Base-by-base conservation (phyloP, 2,329 filamentous ascomycete genomes). In the Chalara sp. region DNA sequence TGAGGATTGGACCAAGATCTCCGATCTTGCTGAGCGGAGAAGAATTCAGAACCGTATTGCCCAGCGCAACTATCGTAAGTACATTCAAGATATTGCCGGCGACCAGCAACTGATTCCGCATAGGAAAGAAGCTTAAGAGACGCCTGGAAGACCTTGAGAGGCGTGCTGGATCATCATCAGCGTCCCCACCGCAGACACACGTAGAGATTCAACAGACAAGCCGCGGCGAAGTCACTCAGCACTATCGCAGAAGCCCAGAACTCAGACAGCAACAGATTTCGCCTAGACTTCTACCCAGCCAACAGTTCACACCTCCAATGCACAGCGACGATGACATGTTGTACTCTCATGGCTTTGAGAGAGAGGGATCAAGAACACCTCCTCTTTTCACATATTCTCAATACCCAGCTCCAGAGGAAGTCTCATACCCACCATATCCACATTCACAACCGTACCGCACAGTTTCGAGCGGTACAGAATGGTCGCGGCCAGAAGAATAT, bases 1-100 rank as follows among this genome's bases (percentile, higher is more conserved):
- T 66, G 92, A 97, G 73, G 92, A 97, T 74, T 97, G 92, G 92
- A 96, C 92, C 67, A 95, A 96, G 81, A 96, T 97, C 68, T 95
- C 92, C 52, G 92, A 97, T 70, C 84, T 97, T 53, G 92, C 91
- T 47, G 92, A 97, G 73, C 84, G 93, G 65, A 79, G 91, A 64
- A 82, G 91, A 67, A 96, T 96, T 74, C 91, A 97, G 73, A 97
- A 97, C 74, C 84, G 92, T 61, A 96, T 97, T 77, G 92, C 92
- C 60, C 92, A 97, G 73, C 86, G 91, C 64, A 96, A 96, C 76
- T 96, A 96, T 75, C 90, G 90, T 95, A 76, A 68, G 84, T 79
- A 48, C 13, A 21, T 40, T 48, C 46, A 43, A 10, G 13, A 29
- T 28, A n/a, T 29, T 6, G 44, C 10, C 10, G 21, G 41, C 10